Base-by-base conservation (phyloP, 225 moss, liverwort and hornwort genomes). In the Physcomitrium patens region DNA sequence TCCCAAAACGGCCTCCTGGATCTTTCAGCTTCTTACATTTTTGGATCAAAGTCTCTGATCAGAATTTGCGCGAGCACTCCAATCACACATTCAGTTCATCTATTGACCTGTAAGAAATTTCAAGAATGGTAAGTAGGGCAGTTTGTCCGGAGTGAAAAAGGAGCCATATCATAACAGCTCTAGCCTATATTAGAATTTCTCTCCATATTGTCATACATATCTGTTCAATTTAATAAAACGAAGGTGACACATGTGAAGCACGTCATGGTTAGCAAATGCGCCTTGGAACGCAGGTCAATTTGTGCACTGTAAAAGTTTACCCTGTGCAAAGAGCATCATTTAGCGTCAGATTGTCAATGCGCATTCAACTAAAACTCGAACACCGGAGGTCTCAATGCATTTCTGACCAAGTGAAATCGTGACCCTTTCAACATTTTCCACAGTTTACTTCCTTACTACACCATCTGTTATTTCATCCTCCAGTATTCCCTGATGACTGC, bases 1-100 rank as follows among this genome's bases (percentile, higher is more conserved):
- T 60, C 65, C 69, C 60, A 83, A 69, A 73, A 45, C 54, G 16
- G 20, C 60, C 63, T 78, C 67, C 81, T 46, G 14, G 63, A 46
- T 46, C 53, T 76, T 42, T 46, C 78, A 81, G 71, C 68, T 78
- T 85, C 78, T 58, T 76, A 75, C 41, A 81, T 76, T 81, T 77
- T 46, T 14, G 43, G 78, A 17, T 70, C 57, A 67, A 75, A 78
- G 60, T 24, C 44, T 45, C 68, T n/a, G 71, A 31, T 84, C 63
- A 80, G 80, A 74, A 69, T 74, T 71, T 10, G 63, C 56, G 57
- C n/a, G 42, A 3, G 37, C 58, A 63, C 22, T 72, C 76, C 57
- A 72, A 68, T 63, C 51, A 61, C 31, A 68, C 22, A 72, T 62
- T 44, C 67, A 10, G 23, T 58, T 63, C 68, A 45, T 12, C 71